Percentiles rank a stretch among this genome's conserved stretches.
Conservation (phyloP, 2,329 filamentous ascomycete genomes). For the Cladosporium oxysporum region DNA sequence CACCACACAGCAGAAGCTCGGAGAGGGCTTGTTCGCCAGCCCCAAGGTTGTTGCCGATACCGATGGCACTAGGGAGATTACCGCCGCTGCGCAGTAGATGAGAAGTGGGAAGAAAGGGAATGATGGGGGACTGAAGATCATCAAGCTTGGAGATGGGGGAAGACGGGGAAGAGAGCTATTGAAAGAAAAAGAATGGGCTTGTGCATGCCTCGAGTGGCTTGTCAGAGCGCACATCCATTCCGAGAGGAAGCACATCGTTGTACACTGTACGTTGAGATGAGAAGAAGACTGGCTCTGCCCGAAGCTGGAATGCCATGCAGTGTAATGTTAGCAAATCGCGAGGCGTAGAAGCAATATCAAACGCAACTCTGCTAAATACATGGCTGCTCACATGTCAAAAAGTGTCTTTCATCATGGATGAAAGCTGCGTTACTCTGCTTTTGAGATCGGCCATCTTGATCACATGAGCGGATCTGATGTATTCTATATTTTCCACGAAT, state of each 20-base stretch:
- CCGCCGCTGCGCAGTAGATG: conserved; percentile 23
- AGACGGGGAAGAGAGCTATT: neutral
- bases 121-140: neutral
- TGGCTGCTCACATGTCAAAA: neutral
- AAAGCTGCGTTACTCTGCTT: neutral
- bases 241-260: conserved; percentile 6
- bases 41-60: conserved; percentile 21
- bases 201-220: conserved; percentile 2
- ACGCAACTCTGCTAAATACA: conserved; percentile 6
- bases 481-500: no score
- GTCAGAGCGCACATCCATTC: neutral
- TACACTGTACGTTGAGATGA: conserved; percentile 14
- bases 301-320: conserved; percentile 9
- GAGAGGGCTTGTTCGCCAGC: conserved; percentile 35
- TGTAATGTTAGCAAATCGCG: conserved; percentile 16
- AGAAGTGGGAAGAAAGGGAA: neutral
- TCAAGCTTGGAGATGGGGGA: neutral
- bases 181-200: neutral
- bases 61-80: conserved; percentile 23
- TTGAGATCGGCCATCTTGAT: no score
- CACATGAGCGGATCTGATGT: no score
- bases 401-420: neutral
- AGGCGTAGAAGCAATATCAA: conserved; percentile 15
- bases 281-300: neutral
- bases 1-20: conserved; percentile 35